A percentile compares a stretch with the other conserved stretches of the same genome.
Evolutionary conservation across 805 yeast genomes (phyloP).

Genomic region (Sporopachydermia lactativora): DNA sequence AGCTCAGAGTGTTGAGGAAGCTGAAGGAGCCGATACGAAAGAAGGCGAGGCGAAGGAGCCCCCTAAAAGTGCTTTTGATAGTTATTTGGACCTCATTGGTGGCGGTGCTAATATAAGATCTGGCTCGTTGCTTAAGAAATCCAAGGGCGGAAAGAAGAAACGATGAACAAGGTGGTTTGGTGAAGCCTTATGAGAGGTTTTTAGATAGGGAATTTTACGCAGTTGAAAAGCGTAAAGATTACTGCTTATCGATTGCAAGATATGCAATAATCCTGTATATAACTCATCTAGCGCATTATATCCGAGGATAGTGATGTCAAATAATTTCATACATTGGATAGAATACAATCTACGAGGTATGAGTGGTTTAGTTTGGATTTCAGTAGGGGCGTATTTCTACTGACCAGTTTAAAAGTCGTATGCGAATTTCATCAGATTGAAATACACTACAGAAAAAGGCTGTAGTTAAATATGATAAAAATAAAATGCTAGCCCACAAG

Average conservation of each 20-base stretch:
- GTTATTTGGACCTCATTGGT: slow-evolving; percentile 41
- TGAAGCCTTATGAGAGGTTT: background rate
- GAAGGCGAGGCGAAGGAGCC: slow-evolving; percentile 4
- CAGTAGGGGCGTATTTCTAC: too few species aligned
- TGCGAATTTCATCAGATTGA: too few species aligned
- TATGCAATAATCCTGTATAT: background rate
- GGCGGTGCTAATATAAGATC: slow-evolving; percentile 38
- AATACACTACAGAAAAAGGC: too few species aligned
- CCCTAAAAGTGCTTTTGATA: slow-evolving; percentile 23
- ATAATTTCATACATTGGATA: background rate
- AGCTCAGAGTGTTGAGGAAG: slow-evolving; percentile 9
- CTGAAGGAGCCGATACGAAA: slow-evolving; percentile 9
- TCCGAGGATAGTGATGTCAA: background rate
- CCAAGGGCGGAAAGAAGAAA: slow-evolving; percentile 31
- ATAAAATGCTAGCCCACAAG: too few species aligned
- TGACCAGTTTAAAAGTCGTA: too few species aligned
- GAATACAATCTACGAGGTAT: background rate
- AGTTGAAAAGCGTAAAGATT: too few species aligned
- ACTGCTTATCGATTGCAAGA: background rate
- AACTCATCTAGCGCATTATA: background rate
- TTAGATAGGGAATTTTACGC: too few species aligned
- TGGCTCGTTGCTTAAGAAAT: slow-evolving; percentile 38
- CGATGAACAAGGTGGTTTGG: slow-evolving; percentile 9
- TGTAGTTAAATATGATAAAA: too few species aligned
- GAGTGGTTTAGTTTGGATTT: too few species aligned